These are phyloP conservation scores for Steccherinum ochraceum DNA, from an alignment of 768 basidiomycete species.

Conservation along the genomic window DNA sequence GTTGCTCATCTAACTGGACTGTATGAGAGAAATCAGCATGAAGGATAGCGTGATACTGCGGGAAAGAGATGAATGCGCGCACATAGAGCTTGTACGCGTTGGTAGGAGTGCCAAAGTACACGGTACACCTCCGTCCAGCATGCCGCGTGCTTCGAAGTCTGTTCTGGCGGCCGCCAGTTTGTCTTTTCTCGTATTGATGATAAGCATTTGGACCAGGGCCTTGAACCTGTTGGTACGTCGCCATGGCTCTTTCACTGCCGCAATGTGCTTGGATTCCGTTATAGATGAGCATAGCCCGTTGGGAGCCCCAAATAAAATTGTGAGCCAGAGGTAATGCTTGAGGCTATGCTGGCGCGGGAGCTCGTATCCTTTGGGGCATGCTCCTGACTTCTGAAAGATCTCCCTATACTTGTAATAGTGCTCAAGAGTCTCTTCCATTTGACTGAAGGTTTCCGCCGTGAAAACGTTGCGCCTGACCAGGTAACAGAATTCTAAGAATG, in stretches of 20 bases:
- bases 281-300: constrained; percentile 19
- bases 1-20: neutral
- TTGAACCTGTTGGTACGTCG: constrained; percentile 11
- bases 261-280: constrained; percentile 17
- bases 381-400: constrained; percentile 12
- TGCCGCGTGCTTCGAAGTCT: constrained; percentile 10
- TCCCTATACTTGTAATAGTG: constrained; percentile 8
- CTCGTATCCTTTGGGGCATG: constrained; percentile 7
- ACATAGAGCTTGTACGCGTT: neutral
- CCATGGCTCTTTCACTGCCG: constrained; percentile 18
- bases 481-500: constrained; percentile 21
- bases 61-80: too few species aligned
- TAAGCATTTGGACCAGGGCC: constrained; percentile 15
- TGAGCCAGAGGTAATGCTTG: constrained; percentile 5
- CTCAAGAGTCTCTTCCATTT: constrained; percentile 11
- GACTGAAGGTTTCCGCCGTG: neutral
- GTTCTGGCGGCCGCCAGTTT: constrained; percentile 14
- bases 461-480: constrained; percentile 8
- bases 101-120: neutral
- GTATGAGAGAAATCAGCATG: too few species aligned
- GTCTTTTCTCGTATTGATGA: constrained; percentile 14
- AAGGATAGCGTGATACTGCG: too few species aligned
- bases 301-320: constrained; percentile 11
- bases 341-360: constrained; percentile 14
- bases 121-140: constrained; percentile 7